phyloP scores from a whole-genome alignment of 1,284 basidiomycete species.

The Psilocybe mexicana region DNA sequence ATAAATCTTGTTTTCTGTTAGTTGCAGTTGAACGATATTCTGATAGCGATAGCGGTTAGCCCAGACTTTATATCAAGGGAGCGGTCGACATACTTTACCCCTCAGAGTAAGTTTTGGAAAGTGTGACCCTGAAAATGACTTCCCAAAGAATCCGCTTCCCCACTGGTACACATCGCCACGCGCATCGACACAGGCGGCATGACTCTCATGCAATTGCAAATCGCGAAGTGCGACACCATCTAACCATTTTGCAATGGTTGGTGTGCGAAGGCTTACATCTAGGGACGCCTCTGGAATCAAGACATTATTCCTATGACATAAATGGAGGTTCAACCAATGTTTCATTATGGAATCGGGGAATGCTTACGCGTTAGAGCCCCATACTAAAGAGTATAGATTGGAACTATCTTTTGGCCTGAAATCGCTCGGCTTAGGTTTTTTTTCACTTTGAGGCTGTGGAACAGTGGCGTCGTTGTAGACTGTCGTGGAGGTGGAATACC shows the following conservation, averaged over 20 bases:
- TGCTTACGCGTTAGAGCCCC: slow-evolving; percentile 38
- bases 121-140: slow-evolving; percentile 25
- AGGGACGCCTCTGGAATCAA: slow-evolving; percentile 31
- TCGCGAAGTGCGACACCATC: slow-evolving; percentile 73
- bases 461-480: slow-evolving; percentile 37
- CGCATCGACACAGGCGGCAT: slow-evolving; percentile 85
- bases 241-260: slow-evolving; percentile 55
- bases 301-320: slow-evolving; percentile 40
- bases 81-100: slow-evolving; percentile 61
- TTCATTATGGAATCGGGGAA: not conserved
- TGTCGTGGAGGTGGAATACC: slow-evolving; percentile 32
- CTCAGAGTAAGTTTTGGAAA: slow-evolving; percentile 56
- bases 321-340: not conserved
- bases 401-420: slow-evolving; percentile 21
- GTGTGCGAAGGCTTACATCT: slow-evolving; percentile 45
- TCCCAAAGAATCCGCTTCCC: slow-evolving; percentile 67
- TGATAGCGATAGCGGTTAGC: slow-evolving; percentile 30
- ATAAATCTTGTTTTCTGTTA: slow-evolving; percentile 62
- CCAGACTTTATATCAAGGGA: not conserved
- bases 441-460: not conserved
- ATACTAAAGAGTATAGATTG: slow-evolving; percentile 30
- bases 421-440: slow-evolving; percentile 4
- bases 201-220: slow-evolving; percentile 69
- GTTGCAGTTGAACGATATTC: slow-evolving; percentile 68
- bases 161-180: slow-evolving; percentile 90